Evolutionary conservation across 2,329 filamentous ascomycete species (phyloP).

Genomic region (Fusarium denticulatum): DNA sequence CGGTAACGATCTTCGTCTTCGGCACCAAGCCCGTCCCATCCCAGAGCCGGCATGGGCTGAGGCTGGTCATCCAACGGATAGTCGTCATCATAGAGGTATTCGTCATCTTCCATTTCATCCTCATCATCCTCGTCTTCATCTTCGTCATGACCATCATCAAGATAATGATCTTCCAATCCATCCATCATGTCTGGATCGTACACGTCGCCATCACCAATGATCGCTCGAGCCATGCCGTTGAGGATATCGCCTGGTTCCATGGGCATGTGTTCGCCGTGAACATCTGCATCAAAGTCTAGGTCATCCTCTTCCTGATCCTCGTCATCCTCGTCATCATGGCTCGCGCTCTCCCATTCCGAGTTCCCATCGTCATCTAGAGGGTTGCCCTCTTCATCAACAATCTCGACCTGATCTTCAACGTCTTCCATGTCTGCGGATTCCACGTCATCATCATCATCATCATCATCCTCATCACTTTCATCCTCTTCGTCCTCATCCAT

Average conservation of each 20-base stretch:
- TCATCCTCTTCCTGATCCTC: constrained; percentile 63
- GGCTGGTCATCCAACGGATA: constrained; percentile 61
- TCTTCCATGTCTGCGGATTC: constrained; percentile 61
- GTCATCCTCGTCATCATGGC: constrained; percentile 63
- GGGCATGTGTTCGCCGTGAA: constrained; percentile 61
- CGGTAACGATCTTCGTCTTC: constrained; percentile 61
- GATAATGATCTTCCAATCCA: constrained; percentile 62
- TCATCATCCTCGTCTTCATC: constrained; percentile 71
- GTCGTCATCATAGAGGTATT: constrained; percentile 69
- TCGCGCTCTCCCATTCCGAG: constrained; percentile 70
- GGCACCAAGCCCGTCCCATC: constrained; percentile 66
- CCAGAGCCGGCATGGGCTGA: constrained; percentile 59
- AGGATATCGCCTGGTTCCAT: constrained; percentile 59
- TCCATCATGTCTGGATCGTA: constrained; percentile 65
- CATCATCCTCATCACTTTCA: constrained; percentile 66
- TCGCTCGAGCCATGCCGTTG: constrained; percentile 65
- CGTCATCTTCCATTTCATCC: constrained; percentile 75
- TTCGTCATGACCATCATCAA: constrained; percentile 68
- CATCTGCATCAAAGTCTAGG: constrained; percentile 64
- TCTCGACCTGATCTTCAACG: constrained; percentile 63
- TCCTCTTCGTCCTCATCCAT: constrained; percentile 78
- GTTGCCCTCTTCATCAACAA: constrained; percentile 71
- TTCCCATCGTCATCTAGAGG: constrained; percentile 68
- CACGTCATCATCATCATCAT: constrained; percentile 57
- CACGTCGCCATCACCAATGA: constrained; percentile 61